These are phyloP conservation scores for Platanus orientalis DNA, from an alignment of 164 flowering plant genomes.

Conservation along the genomic window DNA sequence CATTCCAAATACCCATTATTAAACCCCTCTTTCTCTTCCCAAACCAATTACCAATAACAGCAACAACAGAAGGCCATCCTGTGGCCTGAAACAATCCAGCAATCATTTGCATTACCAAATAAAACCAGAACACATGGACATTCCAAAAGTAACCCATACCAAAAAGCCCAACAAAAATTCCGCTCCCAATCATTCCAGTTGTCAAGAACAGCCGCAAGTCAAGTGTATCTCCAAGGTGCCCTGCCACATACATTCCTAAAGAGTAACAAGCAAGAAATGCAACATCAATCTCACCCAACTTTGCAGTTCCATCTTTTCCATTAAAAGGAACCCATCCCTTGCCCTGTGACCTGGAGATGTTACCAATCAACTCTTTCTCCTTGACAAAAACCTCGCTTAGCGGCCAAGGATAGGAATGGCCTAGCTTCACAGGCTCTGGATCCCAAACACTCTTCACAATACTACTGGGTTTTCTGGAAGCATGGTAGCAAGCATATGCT, in stretches of 20 bases:
- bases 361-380: slow-evolving; percentile 14
- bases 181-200: slow-evolving; percentile 86
- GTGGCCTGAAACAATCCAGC: slow-evolving; percentile 97
- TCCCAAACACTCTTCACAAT: slow-evolving; percentile 78
- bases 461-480: slow-evolving; percentile 84
- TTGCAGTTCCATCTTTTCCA: slow-evolving; percentile 64
- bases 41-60: slow-evolving; percentile 93
- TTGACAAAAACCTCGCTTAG: slow-evolving; percentile 48
- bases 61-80: slow-evolving; percentile 98
- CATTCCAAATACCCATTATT: slow-evolving; percentile 95
- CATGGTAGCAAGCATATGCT: slow-evolving; percentile 87
- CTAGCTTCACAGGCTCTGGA: slow-evolving; percentile 36
- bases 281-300: slow-evolving; percentile 83
- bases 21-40: slow-evolving; percentile 86
- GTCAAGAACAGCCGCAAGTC: slow-evolving; percentile 76
- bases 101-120: slow-evolving; percentile 71
- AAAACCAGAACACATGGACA: slow-evolving; percentile 64
- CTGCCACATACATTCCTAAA: slow-evolving; percentile 81
- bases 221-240: slow-evolving; percentile 79
- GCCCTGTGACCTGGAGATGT: neutral
- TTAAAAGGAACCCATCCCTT: slow-evolving; percentile 85
- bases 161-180: slow-evolving; percentile 71
- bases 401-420: slow-evolving; percentile 42
- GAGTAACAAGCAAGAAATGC: slow-evolving; percentile 87
- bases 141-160: slow-evolving; percentile 86